Conservation (phyloP, 164 flowering plant species). For the Litsea cubeba region DNA sequence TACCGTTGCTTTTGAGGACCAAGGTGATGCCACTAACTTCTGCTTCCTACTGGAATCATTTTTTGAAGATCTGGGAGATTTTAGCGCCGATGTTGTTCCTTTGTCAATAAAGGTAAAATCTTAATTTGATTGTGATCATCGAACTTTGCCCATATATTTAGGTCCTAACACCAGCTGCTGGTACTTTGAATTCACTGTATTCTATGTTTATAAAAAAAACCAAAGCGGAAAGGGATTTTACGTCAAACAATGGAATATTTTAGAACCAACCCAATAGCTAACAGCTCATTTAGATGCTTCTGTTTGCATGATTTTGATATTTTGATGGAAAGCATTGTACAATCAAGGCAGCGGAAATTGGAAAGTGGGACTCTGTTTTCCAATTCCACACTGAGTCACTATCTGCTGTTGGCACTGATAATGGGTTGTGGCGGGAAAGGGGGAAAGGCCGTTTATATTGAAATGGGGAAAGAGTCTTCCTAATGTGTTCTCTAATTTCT, state of each 20-base stretch:
- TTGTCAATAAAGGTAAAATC: constrained; percentile 54
- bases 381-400: background rate
- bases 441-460: too few relatives aligned
- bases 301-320: too few relatives aligned
- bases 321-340: too few relatives aligned
- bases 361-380: background rate
- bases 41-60: constrained; percentile 65
- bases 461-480: background rate
- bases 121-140: background rate
- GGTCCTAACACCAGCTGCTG: background rate
- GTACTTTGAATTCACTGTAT: background rate
- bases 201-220: too few relatives aligned
- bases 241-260: too few relatives aligned
- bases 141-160: background rate
- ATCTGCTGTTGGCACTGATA: background rate
- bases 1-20: constrained; percentile 76
- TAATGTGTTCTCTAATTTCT: background rate
- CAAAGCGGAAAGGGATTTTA: too few relatives aligned
- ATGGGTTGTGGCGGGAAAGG: background rate
- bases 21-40: constrained; percentile 74
- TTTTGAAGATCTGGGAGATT: constrained; percentile 68
- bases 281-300: too few relatives aligned
- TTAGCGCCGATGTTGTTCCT: constrained; percentile 62
- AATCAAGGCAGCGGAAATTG: background rate
- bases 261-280: too few relatives aligned